Conservation (phyloP, 2,329 filamentous ascomycete species). For the Cladosporium sp. region DNA sequence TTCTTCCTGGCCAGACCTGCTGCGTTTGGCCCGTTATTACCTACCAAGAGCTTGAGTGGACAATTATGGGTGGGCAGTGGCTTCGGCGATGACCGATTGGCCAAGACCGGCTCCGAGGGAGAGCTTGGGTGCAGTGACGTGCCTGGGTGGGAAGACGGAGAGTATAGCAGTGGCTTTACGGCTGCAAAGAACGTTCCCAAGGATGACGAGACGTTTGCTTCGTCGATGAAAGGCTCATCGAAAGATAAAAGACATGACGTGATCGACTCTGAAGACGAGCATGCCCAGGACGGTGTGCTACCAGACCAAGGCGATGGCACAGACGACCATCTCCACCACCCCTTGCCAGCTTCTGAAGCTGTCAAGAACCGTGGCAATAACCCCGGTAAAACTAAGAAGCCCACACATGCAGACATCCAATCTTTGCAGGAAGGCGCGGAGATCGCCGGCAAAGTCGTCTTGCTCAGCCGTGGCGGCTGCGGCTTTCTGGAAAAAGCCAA, state of each 20-base stretch:
- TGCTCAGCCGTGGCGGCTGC: constrained; percentile 88
- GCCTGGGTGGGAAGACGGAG: constrained; percentile 72
- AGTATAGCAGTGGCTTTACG: constrained; percentile 10
- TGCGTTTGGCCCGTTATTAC: constrained; percentile 80
- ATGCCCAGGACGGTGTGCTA: constrained; percentile 8
- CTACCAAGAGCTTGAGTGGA: constrained; percentile 71
- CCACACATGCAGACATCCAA: constrained; percentile 77
- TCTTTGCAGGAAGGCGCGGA: constrained; percentile 87
- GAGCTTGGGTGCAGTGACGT: constrained; percentile 95
- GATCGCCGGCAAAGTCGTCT: constrained; percentile 86
- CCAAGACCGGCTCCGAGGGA: constrained; percentile 57
- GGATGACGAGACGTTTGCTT: constrained; percentile 13
- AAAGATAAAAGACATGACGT: constrained; percentile 21
- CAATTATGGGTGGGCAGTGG: constrained; percentile 91
- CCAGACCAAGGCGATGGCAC: constrained; percentile 63
- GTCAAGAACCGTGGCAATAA: constrained; percentile 31
- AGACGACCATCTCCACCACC: constrained; percentile 73
- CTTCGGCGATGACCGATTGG: constrained; percentile 72
- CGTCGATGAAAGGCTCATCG: constrained; percentile 16
- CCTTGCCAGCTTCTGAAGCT: constrained; percentile 41
- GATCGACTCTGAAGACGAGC: constrained; percentile 8
- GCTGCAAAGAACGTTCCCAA: constrained; percentile 17
- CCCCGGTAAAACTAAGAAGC: constrained; percentile 33
- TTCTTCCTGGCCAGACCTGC: constrained; percentile 92
- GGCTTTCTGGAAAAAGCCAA: constrained; percentile 96